Conservation (phyloP, 257 asterid species). For the Gentiana macrophylla region DNA sequence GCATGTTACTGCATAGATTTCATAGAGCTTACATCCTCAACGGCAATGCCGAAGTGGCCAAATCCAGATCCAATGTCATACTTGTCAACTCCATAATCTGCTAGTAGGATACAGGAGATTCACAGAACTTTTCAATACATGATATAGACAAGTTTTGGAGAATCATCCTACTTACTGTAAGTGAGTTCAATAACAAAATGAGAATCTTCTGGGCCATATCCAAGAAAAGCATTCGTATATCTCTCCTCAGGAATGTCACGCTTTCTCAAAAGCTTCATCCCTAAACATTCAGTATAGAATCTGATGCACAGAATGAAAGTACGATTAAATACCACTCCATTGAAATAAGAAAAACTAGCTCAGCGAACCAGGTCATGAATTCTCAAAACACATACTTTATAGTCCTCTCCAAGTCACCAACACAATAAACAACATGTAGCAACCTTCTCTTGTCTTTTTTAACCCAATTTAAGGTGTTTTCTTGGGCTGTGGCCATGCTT, state of each 20-base stretch:
- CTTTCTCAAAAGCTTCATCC: constrained; percentile 41
- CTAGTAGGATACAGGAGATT: constrained; percentile 12
- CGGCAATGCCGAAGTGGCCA: constrained; percentile 41
- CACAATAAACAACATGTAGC: constrained; percentile 41
- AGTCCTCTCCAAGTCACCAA: constrained; percentile 41
- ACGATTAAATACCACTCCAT: neutral
- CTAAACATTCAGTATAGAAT: constrained; percentile 42
- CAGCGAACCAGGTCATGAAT: neutral
- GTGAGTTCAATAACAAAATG: constrained; percentile 41
- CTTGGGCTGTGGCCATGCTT: constrained; percentile 10
- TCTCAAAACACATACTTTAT: constrained; percentile 18
- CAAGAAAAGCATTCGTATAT: constrained; percentile 42
- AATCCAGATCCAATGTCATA: constrained; percentile 44
- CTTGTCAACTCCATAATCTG: constrained; percentile 41
- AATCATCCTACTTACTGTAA: constrained; percentile 25
- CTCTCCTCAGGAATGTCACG: constrained; percentile 41
- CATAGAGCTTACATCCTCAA: constrained; percentile 26
- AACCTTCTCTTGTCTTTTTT: constrained; percentile 36
- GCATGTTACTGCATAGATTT: too few relatives aligned
- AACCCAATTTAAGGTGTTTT: constrained; percentile 29
- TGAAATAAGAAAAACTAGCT: neutral
- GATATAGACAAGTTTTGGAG: neutral
- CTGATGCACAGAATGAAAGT: constrained; percentile 15
- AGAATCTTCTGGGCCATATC: constrained; percentile 40
- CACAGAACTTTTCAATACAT: neutral